Conservation (phyloP, 441 rosid genomes). For the Erodium moschatum region DNA sequence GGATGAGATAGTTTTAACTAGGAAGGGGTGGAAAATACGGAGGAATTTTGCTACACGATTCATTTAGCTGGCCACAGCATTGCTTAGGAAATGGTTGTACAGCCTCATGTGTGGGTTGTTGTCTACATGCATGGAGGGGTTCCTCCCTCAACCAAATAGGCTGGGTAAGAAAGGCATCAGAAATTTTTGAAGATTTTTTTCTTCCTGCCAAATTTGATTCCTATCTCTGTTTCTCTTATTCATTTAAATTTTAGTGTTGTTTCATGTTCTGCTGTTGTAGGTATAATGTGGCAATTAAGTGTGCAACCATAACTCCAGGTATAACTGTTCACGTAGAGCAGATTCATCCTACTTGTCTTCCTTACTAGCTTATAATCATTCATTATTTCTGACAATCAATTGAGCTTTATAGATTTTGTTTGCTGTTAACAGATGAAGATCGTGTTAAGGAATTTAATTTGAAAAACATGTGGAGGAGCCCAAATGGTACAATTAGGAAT, state of each 20-base stretch:
- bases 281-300: conserved; percentile 90
- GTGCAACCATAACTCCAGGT: conserved; percentile 94
- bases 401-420: conserved; percentile 3
- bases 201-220: not conserved
- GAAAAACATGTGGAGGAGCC: conserved; percentile 90
- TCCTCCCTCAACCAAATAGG: not conserved
- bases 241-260: too few species aligned
- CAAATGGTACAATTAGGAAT: conserved; percentile 87
- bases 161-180: not conserved
- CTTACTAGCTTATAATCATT: not conserved
- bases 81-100: not conserved
- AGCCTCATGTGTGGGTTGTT: conserved; percentile 1
- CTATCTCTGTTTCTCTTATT: too few species aligned
- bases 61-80: not conserved
- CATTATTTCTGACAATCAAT: not conserved
- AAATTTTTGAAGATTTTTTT: not conserved
- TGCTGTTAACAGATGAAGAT: conserved; percentile 50
- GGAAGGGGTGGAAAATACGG: not conserved
- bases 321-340: not conserved
- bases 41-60: not conserved
- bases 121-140: too few species aligned
- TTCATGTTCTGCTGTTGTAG: too few species aligned
- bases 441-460: conserved; percentile 70
- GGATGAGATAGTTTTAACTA: not conserved
- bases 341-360: conserved; percentile 9